Evolutionary conservation across 306 rosid species (phyloP).

Genomic region (Vigna unguiculata): DNA sequence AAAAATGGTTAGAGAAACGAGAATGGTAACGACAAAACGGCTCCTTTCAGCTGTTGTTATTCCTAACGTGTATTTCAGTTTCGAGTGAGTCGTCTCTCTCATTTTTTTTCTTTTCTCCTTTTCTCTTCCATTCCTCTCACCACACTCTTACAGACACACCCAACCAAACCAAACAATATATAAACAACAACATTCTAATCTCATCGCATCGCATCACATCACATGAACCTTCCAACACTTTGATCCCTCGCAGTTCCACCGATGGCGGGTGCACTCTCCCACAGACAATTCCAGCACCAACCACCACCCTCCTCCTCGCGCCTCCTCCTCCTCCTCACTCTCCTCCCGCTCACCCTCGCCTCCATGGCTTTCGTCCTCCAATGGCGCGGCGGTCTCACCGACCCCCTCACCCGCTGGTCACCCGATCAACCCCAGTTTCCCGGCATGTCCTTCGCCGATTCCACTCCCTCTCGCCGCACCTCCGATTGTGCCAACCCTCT

Average conservation of each 20-base stretch:
- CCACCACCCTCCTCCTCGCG: slow-evolving; percentile 49
- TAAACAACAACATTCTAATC: neutral
- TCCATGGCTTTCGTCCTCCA: slow-evolving; percentile 83
- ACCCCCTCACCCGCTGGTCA: slow-evolving; percentile 78
- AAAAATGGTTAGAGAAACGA: neutral
- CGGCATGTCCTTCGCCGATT: slow-evolving; percentile 53
- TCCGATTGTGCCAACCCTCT: slow-evolving; percentile 65
- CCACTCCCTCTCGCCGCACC: slow-evolving; percentile 44
- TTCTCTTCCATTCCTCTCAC: neutral
- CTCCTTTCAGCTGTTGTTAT: slow-evolving; percentile 1
- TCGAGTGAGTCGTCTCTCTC: slow-evolving; percentile 21
- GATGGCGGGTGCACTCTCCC: slow-evolving; percentile 73
- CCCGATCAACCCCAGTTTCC: slow-evolving; percentile 74
- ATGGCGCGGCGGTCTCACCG: slow-evolving; percentile 93
- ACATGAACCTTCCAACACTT: slow-evolving; percentile 39
- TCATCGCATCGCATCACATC: too few species aligned
- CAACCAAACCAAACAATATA: neutral
- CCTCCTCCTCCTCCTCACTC: slow-evolving; percentile 64
- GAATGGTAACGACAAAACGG: slow-evolving; percentile 56
- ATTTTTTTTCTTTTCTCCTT: neutral
- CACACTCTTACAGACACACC: neutral
- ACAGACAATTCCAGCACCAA: slow-evolving; percentile 39
- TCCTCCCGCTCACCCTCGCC: slow-evolving; percentile 79
- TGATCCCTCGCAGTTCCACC: slow-evolving; percentile 8
- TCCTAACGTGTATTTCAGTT: slow-evolving; percentile 40